Conservation (phyloP, 2,329 filamentous ascomycete genomes). For the Aspergillus chevalieri region DNA sequence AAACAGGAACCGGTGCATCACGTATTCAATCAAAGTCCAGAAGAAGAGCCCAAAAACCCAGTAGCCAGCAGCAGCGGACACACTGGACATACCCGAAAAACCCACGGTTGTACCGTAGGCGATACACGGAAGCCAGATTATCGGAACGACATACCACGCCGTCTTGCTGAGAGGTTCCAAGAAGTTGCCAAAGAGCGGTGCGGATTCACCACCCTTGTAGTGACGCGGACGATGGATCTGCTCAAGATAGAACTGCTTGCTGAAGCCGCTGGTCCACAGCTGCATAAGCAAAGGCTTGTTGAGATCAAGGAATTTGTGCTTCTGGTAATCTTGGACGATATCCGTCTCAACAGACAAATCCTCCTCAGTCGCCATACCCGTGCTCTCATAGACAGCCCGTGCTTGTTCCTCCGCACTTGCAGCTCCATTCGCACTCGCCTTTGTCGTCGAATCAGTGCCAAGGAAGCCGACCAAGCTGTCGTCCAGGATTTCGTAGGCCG, state of each 20-base stretch:
- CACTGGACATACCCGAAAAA: slow-evolving; percentile 52
- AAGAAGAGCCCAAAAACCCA: slow-evolving; percentile 66
- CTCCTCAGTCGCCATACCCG: slow-evolving; percentile 83
- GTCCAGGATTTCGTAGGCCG: slow-evolving; percentile 92
- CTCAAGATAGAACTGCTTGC: slow-evolving; percentile 92
- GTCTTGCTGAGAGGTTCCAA: slow-evolving; percentile 96
- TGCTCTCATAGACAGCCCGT: slow-evolving; percentile 47
- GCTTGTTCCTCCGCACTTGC: slow-evolving; percentile 3
- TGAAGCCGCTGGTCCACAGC: slow-evolving; percentile 81
- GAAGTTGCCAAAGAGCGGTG: slow-evolving; percentile 94
- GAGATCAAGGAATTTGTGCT: slow-evolving; percentile 89
- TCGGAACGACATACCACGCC: slow-evolving; percentile 85
- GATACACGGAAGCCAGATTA: slow-evolving; percentile 76
- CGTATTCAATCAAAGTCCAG: slow-evolving; percentile 89
- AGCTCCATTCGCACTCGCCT: slow-evolving; percentile 24
- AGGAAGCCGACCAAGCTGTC: slow-evolving; percentile 82
- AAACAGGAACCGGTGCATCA: slow-evolving; percentile 83
- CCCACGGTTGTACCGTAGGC: slow-evolving; percentile 65
- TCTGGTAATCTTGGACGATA: slow-evolving; percentile 66
- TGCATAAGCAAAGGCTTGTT: slow-evolving; percentile 78
- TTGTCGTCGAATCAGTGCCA: slow-evolving; percentile 53
- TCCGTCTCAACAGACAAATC: slow-evolving; percentile 87
- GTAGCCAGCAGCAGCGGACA: slow-evolving; percentile 50
- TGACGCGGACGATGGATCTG: slow-evolving; percentile 94
- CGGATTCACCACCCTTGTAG: slow-evolving; percentile 87